Base-by-base conservation (phyloP, 768 basidiomycete genomes). In the Leucogyrophana mollusca region DNA sequence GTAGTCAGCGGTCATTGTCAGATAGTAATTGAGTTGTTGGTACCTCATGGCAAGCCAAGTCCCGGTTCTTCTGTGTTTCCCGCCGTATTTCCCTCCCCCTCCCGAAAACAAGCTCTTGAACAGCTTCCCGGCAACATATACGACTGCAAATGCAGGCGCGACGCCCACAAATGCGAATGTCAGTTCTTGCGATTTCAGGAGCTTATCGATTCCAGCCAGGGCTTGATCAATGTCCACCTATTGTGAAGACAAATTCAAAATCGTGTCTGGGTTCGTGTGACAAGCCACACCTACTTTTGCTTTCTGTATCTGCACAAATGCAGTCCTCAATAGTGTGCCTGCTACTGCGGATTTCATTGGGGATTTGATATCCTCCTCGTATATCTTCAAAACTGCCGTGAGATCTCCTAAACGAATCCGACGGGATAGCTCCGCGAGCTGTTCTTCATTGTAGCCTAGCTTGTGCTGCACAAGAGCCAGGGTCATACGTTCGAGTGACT, bases 151-250 rank as follows among this genome's bases (percentile, higher is more conserved):
- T 0, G 88, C 85, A 8, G 95, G 95, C 0, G 95, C 94, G 13
- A 98, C 87, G 53, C 94, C 94, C 49, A 97, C 93, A 58, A 97
- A 97, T 4, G 90, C 95, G 57, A 99, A 99, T 1, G 93, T 96
- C 35, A 96, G 73, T 60, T 95, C 91, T 67, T 96, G 94, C 1
- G 91, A 94, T 54, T 87, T 91, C 52, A 98, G 82, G 45, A 98
- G 73, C 59, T 87, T 92, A 65, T 97, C 95, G 54, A 98, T 94
- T 5, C 94, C 94, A 8, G 83, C 73, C 34, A 97, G 73, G 0
- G 94, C 87, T 65, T 94, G 83, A 52, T 94, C 90, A 43, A 96
- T 82, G 64, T 97, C 95, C 48, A 94, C 91, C 90, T 93, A 53
- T 9, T 30, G 21, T 40, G 8, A 30, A 17, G 30, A 42, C 45